phyloP scores from a whole-genome alignment of 2,329 filamentous ascomycete species.

The Fusarium sp. region DNA sequence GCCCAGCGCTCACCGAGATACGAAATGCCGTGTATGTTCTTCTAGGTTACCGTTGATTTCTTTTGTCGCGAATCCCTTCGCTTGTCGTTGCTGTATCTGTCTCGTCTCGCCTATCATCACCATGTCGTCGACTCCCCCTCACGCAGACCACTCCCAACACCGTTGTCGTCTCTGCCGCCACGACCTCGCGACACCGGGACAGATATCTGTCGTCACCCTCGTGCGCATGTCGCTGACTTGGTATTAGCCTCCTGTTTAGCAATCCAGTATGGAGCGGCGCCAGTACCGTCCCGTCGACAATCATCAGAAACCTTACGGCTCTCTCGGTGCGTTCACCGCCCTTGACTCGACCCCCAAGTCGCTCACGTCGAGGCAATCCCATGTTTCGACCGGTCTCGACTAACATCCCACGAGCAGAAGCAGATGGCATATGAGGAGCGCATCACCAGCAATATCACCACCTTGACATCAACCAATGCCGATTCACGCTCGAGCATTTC shows the following conservation, averaged over 20 bases:
- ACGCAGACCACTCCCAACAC: neutral
- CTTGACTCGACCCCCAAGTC: neutral
- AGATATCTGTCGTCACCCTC: constrained; percentile 10
- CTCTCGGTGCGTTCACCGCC: constrained; percentile 59
- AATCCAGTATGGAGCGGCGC: constrained; percentile 67
- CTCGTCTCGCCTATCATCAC: neutral
- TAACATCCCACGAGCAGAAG: constrained; percentile 46
- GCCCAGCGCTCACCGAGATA: constrained; percentile 60
- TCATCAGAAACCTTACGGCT: constrained; percentile 68
- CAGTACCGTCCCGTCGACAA: constrained; percentile 62
- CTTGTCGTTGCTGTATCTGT: constrained; percentile 7
- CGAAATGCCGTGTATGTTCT: constrained; percentile 62
- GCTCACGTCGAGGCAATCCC: neutral
- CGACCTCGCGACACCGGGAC: neutral
- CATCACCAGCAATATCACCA: constrained; percentile 73
- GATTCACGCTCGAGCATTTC: constrained; percentile 71
- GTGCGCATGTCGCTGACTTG: constrained; percentile 31
- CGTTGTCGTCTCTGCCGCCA: constrained; percentile 5
- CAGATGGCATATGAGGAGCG: constrained; percentile 65
- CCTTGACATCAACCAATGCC: constrained; percentile 77
- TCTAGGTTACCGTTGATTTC: constrained; percentile 2
- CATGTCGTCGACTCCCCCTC: constrained; percentile 15
- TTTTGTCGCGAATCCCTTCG: constrained; percentile 26
- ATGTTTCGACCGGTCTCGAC: constrained; percentile 12
- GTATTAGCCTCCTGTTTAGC: constrained; percentile 67